Evolutionary conservation across 1,284 basidiomycete species (phyloP), one percentile per base, ranked within the genome.

Genomic region (Exobasidium cylindrosporum): DNA sequence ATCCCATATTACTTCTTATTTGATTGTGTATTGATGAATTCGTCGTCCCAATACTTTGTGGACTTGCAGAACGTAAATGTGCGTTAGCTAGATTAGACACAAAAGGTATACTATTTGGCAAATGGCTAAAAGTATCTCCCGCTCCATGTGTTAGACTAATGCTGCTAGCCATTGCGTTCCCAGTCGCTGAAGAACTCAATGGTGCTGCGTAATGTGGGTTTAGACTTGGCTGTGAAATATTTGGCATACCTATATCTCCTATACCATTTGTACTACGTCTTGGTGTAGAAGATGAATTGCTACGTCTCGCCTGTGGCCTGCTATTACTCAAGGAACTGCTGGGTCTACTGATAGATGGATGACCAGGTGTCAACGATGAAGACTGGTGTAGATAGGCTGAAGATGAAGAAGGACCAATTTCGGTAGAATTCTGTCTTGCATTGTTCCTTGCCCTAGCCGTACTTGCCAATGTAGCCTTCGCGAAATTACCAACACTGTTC

Each of bases 391-490:
- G 35, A 40, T 47, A 50, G 6, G 26, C 11, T 2, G 55, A 50
- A 6, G 60, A 46, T 5, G 60, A 32, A 4, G 57, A 47, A 2
- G 21, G 23, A 7, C 50, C 32, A 5, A 43, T 4, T 3, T 26
- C 2, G 21, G 53, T 11, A 2, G 35, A 52, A 5, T 68, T 60
- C 6, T 47, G 55, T 13, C 52, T 24, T 3, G 45, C 30, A 11
- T 62, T 52, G 1, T 53, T 61, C 47, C 58, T 65, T 4, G 69
- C 59, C n/a, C 63, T 49, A 7, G 69, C 65, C 52, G 57, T 58
- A 62, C 62, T 64, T 17, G 65, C 65, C 31, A 65, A 62, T 1
- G 67, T 29, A 21, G 47, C 21, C 26, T 28, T 50, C 26, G 47
- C 46, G 26, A 46, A 62, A 32, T 4, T 68, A 64, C 13, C 43